phyloP scores from a whole-genome alignment of 805 yeast species.

The Teunomyces barrocoloradensis region DNA sequence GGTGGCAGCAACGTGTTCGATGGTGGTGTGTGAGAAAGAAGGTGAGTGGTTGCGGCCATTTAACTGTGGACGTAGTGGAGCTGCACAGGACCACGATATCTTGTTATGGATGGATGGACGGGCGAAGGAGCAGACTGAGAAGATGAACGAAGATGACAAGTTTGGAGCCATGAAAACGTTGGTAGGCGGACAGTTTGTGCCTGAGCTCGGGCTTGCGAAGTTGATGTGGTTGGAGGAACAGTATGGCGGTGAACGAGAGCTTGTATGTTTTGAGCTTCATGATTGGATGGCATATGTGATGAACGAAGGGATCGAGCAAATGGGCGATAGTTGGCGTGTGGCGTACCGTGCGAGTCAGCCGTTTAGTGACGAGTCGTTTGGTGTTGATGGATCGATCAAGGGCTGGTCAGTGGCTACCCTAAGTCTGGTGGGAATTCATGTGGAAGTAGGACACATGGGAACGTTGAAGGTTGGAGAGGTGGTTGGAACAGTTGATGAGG shows the following conservation, averaged over 20 bases:
- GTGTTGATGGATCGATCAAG: slow-evolving; percentile 56
- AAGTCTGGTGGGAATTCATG: slow-evolving; percentile 15
- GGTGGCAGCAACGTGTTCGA: slow-evolving; percentile 58
- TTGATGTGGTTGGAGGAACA: slow-evolving; percentile 33
- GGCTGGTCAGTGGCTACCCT: slow-evolving; percentile 47
- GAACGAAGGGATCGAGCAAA: slow-evolving; percentile 18
- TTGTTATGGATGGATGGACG: slow-evolving; percentile 62
- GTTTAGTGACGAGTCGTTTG: slow-evolving; percentile 15
- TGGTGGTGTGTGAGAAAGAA: slow-evolving; percentile 42
- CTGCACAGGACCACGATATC: slow-evolving; percentile 33
- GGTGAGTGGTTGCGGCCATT: slow-evolving; percentile 7
- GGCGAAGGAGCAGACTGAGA: slow-evolving; percentile 30
- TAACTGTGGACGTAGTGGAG: slow-evolving; percentile 13
- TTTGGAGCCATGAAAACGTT: slow-evolving; percentile 16
- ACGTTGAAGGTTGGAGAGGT: neutral
- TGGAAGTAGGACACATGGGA: slow-evolving; percentile 27
- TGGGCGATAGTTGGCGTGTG: neutral
- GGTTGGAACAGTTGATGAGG: slow-evolving; percentile 15
- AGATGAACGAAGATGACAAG: slow-evolving; percentile 23
- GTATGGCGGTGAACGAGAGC: slow-evolving; percentile 9
- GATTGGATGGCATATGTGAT: slow-evolving; percentile 42
- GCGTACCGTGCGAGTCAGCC: neutral
- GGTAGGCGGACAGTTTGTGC: slow-evolving; percentile 46
- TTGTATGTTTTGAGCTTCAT: slow-evolving; percentile 50
- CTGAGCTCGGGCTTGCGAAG: slow-evolving; percentile 61